phyloP scores from a whole-genome alignment of 2,329 filamentous ascomycete genomes.

The Hypoxylon sp. region DNA sequence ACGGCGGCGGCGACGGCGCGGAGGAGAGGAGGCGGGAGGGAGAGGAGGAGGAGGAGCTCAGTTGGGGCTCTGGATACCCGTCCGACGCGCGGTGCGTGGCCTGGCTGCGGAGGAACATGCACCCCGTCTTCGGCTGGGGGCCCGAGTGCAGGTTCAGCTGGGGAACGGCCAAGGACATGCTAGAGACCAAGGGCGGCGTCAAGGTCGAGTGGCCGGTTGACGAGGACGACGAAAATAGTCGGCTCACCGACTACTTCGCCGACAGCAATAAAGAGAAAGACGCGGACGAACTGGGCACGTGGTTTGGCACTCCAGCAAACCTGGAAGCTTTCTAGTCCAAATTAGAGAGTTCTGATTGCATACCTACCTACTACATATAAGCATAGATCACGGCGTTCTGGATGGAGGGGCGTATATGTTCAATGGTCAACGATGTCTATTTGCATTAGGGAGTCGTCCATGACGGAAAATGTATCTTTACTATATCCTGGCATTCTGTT shows the following conservation, averaged over 20 bases:
- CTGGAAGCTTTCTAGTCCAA: conserved; percentile 74
- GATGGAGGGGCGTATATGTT: conserved; percentile 12
- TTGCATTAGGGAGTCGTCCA: conserved; percentile 32
- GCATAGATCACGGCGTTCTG: conserved; percentile 45
- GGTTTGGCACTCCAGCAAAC: conserved; percentile 83
- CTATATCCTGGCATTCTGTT: conserved; percentile 45
- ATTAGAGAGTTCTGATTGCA: not conserved
- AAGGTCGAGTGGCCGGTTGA: conserved; percentile 87
- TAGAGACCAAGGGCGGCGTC: conserved; percentile 79
- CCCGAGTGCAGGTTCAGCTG: conserved; percentile 94
- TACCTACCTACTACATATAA: too few relatives aligned
- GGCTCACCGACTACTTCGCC: conserved; percentile 81
- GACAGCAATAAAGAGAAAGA: conserved; percentile 59
- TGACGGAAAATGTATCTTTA: conserved; percentile 44
- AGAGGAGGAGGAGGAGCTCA: conserved; percentile 60
- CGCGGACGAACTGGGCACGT: conserved; percentile 77
- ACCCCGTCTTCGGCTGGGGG: conserved; percentile 96
- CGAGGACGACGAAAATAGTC: conserved; percentile 75
- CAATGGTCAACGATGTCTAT: conserved; percentile 15
- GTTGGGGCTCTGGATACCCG: conserved; percentile 94
- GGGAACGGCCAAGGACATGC: conserved; percentile 93
- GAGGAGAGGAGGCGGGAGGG: conserved; percentile 50
- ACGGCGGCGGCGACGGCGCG: too few relatives aligned
- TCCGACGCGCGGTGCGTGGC: conserved; percentile 82
- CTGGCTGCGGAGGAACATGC: conserved; percentile 90